phyloP scores from a whole-genome alignment of 2,329 filamentous ascomycete species.

The Sarocladium kiliense region DNA sequence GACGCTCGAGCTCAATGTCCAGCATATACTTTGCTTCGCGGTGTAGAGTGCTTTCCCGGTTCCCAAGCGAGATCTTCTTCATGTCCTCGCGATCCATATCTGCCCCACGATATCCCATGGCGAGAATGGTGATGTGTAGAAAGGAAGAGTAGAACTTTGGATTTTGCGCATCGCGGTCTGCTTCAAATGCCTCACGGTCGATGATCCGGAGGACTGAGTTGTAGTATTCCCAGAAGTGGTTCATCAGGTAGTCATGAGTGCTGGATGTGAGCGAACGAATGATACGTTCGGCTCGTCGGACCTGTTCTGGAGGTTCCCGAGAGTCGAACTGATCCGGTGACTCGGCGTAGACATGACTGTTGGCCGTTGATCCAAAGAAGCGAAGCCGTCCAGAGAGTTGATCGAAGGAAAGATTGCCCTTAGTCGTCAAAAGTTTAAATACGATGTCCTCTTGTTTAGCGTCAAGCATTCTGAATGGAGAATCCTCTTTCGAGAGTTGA shows the following conservation, averaged over 20 bases:
- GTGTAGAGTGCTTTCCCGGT: constrained; percentile 46
- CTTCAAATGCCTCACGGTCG: constrained; percentile 43
- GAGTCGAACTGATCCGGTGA: constrained; percentile 27
- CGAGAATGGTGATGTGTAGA: constrained; percentile 45
- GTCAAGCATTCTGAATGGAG: constrained; percentile 29
- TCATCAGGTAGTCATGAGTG: constrained; percentile 48
- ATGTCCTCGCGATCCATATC: constrained; percentile 44
- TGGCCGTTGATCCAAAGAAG: constrained; percentile 50
- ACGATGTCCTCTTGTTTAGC: constrained; percentile 42
- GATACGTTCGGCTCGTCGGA: constrained; percentile 39
- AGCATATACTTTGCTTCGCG: constrained; percentile 50
- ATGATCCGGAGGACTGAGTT: constrained; percentile 44
- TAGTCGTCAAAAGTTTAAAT: constrained; percentile 41
- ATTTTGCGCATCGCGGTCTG: constrained; percentile 38
- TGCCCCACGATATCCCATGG: constrained; percentile 46
- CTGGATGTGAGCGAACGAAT: constrained; percentile 38
- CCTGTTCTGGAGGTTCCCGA: constrained; percentile 38
- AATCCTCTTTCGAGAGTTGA: constrained; percentile 20
- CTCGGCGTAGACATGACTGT: constrained; percentile 45
- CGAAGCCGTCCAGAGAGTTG: constrained; percentile 43
- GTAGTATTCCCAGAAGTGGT: constrained; percentile 46
- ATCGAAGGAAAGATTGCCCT: constrained; percentile 46
- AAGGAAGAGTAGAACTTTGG: constrained; percentile 47
- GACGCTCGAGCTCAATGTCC: constrained; percentile 45
- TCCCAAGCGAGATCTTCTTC: constrained; percentile 37